Evolutionary conservation across 2,329 filamentous ascomycete genomes (phyloP), one percentile per base, ranked within the genome.

Genomic region (Pseudogymnoascus sp.): DNA sequence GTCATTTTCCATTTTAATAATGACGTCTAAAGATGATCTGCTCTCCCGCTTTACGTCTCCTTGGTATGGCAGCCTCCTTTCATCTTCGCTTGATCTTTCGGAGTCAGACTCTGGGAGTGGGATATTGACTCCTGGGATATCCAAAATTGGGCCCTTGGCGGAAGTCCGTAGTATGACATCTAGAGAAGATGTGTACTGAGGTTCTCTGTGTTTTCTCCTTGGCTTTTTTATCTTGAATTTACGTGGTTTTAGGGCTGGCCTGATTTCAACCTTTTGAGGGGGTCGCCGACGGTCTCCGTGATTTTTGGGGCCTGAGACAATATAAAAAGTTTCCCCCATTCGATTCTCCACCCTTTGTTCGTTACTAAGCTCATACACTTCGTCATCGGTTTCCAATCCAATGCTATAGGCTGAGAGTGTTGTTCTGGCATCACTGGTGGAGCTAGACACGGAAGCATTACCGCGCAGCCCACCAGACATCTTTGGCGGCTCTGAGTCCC

Each of bases 61-160:
- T 47, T 6, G 22, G 25, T 47, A 8, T 47, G 41, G 9, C n/a
- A 1, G 22, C 7, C 7, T 7, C 4, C 22, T 28, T 47, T 47
- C 41, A 28, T 28, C 12, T 1, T 22, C 18, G 8, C 22, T 38
- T 37, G 22, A 30, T 11, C 25, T 37, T 20, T 59, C 35, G 25
- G 28, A n/a, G 35, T 30, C 18, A 4, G 60, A 62, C 5, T 62
- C 53, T 14, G 60, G 60, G n/a, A 62, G 57, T 33, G 38, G 57
- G 37, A 62, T 36, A 47, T 39, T 59, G 3, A 57, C 53, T 47
- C 25, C 41, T 7, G 41, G 22, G 28, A 43, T 28, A 14, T 20
- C 9, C 7, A 58, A 12, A 14, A 25, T 6, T n/a, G 38, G 12
- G n/a, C 37, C 20, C 6, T 59, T 33, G 3, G 22, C 15, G 15